Conservation (phyloP, 768 basidiomycete species). For the Rhodocollybia butyracea region DNA sequence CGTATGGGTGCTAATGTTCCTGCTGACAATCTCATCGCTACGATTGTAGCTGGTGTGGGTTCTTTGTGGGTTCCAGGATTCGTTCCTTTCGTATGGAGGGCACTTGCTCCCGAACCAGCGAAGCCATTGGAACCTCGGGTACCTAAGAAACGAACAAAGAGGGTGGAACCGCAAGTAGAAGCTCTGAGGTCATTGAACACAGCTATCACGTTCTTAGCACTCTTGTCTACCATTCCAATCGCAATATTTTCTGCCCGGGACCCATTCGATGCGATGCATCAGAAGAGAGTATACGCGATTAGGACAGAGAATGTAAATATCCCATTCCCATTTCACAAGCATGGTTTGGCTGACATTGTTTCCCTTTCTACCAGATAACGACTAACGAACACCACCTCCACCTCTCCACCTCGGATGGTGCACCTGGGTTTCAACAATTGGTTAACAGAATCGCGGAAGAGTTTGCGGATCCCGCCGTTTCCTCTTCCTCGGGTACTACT, state of each 20-base stretch:
- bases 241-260: conserved; percentile 55
- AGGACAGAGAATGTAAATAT: conserved; percentile 86
- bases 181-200: neutral
- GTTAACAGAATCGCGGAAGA: conserved; percentile 55
- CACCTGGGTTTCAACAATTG: conserved; percentile 68
- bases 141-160: no score
- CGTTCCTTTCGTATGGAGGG: conserved; percentile 70
- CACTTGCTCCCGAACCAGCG: conserved; percentile 20
- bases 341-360: neutral
- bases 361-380: conserved; percentile 36
- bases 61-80: conserved; percentile 56
- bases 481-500: neutral
- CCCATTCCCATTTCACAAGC: neutral
- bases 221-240: conserved; percentile 47
- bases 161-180: no score
- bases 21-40: conserved; percentile 84
- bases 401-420: conserved; percentile 77
- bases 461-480: conserved; percentile 40
- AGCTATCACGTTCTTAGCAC: conserved; percentile 38
- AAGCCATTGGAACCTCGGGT: no score
- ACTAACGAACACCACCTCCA: conserved; percentile 73
- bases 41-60: conserved; percentile 59
- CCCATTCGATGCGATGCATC: conserved; percentile 83
- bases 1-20: conserved; percentile 81
- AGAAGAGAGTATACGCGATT: conserved; percentile 80